A percentile compares a stretch with the other conserved stretches of the same genome.
Conservation (phyloP, 164 flowering plant genomes). For the Magnolia kwangsiensis region DNA sequence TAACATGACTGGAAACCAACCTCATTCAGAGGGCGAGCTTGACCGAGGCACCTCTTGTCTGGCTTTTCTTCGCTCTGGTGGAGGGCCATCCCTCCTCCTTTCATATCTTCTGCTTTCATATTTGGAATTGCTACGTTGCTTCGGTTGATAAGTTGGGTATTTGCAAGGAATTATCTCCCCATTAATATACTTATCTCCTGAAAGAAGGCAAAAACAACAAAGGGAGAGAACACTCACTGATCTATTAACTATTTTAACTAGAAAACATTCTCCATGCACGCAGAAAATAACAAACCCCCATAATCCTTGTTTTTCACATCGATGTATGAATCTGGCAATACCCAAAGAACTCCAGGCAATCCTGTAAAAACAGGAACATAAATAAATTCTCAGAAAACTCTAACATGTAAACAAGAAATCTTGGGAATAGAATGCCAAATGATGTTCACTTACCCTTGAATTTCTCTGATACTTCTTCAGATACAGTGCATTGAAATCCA, state of each 20-base stretch:
- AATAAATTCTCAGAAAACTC: not conserved
- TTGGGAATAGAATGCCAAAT: not conserved
- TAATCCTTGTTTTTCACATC: conserved; percentile 98
- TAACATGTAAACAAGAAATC: not conserved
- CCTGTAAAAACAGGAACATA: conserved; percentile 39
- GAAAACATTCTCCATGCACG: not conserved
- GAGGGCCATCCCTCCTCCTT: conserved; percentile 76
- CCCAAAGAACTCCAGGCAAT: conserved; percentile 98
- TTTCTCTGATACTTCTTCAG: conserved; percentile 88
- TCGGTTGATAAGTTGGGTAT: conserved; percentile 93
- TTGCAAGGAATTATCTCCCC: conserved; percentile 96
- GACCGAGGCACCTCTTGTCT: conserved; percentile 38
- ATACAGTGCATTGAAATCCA: conserved; percentile 93
- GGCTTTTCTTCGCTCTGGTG: conserved; percentile 50
- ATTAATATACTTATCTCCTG: conserved; percentile 88
- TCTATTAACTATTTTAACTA: not conserved
- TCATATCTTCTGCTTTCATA: conserved; percentile 70
- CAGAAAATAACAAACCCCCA: conserved; percentile 56
- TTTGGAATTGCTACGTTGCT: conserved; percentile 56
- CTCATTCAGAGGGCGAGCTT: conserved; percentile 45
- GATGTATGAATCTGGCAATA: conserved; percentile 88
- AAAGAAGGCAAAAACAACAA: conserved; percentile 5
- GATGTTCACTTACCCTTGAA: conserved; percentile 61
- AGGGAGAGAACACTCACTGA: not conserved
- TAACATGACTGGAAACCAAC: conserved; percentile 9